phyloP scores from a whole-genome alignment of 2,329 filamentous ascomycete species.

The Rasamsonia emersonii region DNA sequence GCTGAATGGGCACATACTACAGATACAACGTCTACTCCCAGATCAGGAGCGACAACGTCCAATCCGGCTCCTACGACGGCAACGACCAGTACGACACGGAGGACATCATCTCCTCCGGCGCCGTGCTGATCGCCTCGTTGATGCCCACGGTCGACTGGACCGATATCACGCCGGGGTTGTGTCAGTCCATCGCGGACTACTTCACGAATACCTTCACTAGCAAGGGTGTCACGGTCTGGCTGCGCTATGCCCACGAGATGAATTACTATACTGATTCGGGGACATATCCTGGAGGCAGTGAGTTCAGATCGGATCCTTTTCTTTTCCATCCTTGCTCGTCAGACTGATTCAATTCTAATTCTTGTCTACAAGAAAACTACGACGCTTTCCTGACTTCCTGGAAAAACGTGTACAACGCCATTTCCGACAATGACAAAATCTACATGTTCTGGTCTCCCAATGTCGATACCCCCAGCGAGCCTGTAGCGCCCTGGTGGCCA shows the following conservation, averaged over 20 bases:
- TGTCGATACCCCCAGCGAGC: not conserved
- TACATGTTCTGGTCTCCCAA: slow-evolving; percentile 2
- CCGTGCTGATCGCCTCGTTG: slow-evolving; percentile 5
- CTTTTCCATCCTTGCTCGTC: too few species aligned
- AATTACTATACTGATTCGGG: slow-evolving; percentile 4
- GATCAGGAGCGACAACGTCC: not conserved
- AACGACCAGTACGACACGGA: slow-evolving; percentile 5
- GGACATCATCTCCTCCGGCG: slow-evolving; percentile 4
- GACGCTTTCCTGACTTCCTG: slow-evolving; percentile 1
- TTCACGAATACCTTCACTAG: slow-evolving; percentile 4
- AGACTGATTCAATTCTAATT: too few species aligned
- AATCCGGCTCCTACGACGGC: slow-evolving; percentile 3
- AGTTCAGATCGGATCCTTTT: too few species aligned
- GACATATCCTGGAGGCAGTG: slow-evolving; percentile 5
- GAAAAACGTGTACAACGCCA: slow-evolving; percentile 1
- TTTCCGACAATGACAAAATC: not conserved
- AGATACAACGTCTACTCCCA: slow-evolving; percentile 7
- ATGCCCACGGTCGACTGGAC: slow-evolving; percentile 3
- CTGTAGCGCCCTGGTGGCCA: slow-evolving; percentile 1
- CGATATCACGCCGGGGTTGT: slow-evolving; percentile 2
- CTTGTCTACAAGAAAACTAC: too few species aligned
- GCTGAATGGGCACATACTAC: too few species aligned
- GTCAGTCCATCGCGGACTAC: slow-evolving; percentile 3
- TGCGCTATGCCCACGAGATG: slow-evolving; percentile 5
- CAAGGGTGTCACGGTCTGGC: slow-evolving; percentile 4